Evolutionary conservation across 257 asterid genomes (phyloP).

Genomic region (Ilex aquifolium): DNA sequence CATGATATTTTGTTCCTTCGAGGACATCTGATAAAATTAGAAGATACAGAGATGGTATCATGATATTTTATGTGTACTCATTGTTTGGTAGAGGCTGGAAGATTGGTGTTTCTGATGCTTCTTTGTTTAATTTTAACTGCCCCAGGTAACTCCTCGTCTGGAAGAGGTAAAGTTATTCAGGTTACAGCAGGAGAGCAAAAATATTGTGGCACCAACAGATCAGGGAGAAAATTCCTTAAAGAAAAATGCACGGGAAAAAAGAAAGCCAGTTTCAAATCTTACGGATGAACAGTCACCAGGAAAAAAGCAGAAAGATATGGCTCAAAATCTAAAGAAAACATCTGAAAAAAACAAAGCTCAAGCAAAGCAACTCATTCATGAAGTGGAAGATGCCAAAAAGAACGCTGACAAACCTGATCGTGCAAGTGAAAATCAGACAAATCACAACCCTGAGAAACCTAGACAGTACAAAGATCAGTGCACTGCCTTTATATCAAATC

Average conservation of each 20-base stretch:
- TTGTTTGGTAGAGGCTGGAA: no score
- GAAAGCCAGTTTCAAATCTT: constrained; percentile 49
- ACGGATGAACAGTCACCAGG: constrained; percentile 47
- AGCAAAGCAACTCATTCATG: constrained; percentile 25
- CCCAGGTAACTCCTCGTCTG: constrained; percentile 92
- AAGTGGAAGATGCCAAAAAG: constrained; percentile 26
- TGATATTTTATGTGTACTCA: no score
- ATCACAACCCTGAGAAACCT: constrained; percentile 41
- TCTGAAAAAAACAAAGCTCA: constrained; percentile 33
- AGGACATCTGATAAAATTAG: no score
- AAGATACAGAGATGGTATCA: no score
- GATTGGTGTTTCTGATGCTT: constrained; percentile 2
- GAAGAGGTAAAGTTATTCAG: constrained; percentile 77
- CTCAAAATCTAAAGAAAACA: constrained; percentile 32
- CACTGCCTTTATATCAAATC: constrained; percentile 83
- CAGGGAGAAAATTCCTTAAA: constrained; percentile 41
- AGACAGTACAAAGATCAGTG: constrained; percentile 63
- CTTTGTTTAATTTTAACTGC: constrained; percentile 6
- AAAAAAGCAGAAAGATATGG: constrained; percentile 60
- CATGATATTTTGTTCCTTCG: no score
- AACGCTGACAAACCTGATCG: constrained; percentile 26
- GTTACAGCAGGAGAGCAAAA: constrained; percentile 69
- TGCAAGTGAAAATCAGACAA: constrained; percentile 34
- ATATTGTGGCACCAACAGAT: constrained; percentile 29
- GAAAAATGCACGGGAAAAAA: constrained; percentile 63